Percentiles rank a stretch among this genome's conserved stretches.
phyloP scores from a whole-genome alignment of 805 yeast genomes.

The Saccharomycopsis capsularis region DNA sequence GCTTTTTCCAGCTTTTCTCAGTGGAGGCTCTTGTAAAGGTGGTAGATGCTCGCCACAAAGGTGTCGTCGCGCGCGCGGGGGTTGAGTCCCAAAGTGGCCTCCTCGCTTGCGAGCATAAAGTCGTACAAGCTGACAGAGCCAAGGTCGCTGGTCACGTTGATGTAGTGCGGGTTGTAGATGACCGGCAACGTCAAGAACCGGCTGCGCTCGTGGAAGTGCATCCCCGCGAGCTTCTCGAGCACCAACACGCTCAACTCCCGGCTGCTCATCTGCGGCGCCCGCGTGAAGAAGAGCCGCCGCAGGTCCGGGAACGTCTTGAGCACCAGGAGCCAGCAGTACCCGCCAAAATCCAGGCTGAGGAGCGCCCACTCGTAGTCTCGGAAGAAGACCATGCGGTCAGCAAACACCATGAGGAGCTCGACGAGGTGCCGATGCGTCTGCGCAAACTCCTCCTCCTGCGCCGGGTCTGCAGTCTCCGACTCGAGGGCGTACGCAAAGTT shows the following conservation, averaged over 20 bases:
- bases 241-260: background rate
- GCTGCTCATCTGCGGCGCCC: background rate
- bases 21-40: background rate
- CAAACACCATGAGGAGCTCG: background rate
- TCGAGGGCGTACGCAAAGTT: background rate
- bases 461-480: background rate
- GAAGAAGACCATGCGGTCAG: background rate
- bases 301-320: background rate
- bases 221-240: background rate
- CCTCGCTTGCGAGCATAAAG: background rate
- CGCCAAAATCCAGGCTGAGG: background rate
- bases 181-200: background rate
- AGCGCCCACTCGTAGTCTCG: slow-evolving; percentile 2
- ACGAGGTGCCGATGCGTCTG: background rate
- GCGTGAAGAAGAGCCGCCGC: background rate
- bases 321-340: slow-evolving; percentile 1
- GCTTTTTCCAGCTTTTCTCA: too few species aligned
- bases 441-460: background rate
- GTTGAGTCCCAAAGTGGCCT: background rate
- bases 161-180: background rate
- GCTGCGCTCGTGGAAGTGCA: background rate
- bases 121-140: background rate
- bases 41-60: background rate
- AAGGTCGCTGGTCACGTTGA: background rate
- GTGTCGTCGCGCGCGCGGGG: background rate